Evolutionary conservation across 2,329 filamentous ascomycete genomes (phyloP), one percentile per base, ranked within the genome.

Genomic region (Colletotrichum noveboracense): DNA sequence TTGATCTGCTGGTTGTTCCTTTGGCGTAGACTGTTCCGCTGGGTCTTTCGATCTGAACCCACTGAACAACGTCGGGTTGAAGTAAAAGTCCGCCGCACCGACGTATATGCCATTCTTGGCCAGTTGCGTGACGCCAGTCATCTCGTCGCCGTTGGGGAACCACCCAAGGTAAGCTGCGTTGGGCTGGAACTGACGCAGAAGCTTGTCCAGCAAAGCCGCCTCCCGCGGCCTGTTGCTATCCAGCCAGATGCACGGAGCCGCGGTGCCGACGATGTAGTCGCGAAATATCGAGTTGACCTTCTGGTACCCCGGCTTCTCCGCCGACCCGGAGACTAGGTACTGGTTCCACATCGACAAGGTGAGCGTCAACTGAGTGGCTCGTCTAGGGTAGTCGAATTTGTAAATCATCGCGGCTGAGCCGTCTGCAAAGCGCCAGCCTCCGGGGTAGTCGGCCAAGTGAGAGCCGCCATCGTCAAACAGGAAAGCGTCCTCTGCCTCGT

Each of bases 141-240:
- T 71, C 16, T 71, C 69, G 9, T 71, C 32, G 8, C 69, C 69
- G 18, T 71, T 71, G 16, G 69, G 69, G 4, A 71, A 71, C 69
- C 69, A 71, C 1, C 69, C 69, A 8, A 71, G 61, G 30, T 71
- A 71, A 4, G 69, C 69, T 18, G 69, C 21, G 18, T 71, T 71
- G 1, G 60, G 69, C 24, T 71, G 69, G 18, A 71, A 71, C 7
- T 58, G 30, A 13, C 61, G 43, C 2, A 71, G 60, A 14, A 66
- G 12, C 30, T 36, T 66, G 48, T 71, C 60, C 3, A 71, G 24
- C 28, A 71, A 13, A 5, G 69, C 69, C 4, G 69, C 69, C 48
- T 71, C 69, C 5, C 48, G 32, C 18, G 61, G 69, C 13, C 43
- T 56, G 32, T 66, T 71, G 32, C 69, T 71, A 21, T 71, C 69